A percentile compares a stretch with the other conserved stretches of the same genome.
These are phyloP conservation scores for Boletus eberwhitei DNA, from an alignment of 768 basidiomycete species.

Conservation along the genomic window DNA sequence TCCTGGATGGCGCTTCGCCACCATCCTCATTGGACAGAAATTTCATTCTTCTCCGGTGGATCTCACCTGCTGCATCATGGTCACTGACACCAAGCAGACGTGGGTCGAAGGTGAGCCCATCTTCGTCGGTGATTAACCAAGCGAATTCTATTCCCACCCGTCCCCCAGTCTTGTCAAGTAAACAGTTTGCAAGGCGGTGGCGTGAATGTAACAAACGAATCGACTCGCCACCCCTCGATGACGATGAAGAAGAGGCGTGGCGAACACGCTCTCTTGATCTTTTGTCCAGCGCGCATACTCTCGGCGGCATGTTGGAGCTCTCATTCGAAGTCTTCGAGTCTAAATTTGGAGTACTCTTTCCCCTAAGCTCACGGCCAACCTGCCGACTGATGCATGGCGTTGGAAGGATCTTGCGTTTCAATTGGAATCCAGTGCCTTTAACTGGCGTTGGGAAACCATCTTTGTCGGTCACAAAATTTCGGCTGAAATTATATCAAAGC, in stretches of 20 bases:
- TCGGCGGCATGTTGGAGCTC: slow-evolving; percentile 55
- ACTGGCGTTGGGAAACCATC: slow-evolving; percentile 79
- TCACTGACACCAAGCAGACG: slow-evolving; percentile 72
- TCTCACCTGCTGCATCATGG: slow-evolving; percentile 53
- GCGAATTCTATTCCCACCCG: slow-evolving; percentile 12
- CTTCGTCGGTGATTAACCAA: slow-evolving; percentile 22
- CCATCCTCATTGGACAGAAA: slow-evolving; percentile 46
- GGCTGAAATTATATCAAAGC: slow-evolving; percentile 72
- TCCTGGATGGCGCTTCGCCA: slow-evolving; percentile 4
- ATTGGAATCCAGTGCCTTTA: slow-evolving; percentile 56
- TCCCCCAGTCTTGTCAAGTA: slow-evolving; percentile 48
- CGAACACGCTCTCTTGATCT: slow-evolving; percentile 50
- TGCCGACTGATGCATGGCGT: slow-evolving; percentile 12
- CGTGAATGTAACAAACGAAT: slow-evolving; percentile 48
- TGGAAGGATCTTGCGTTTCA: slow-evolving; percentile 64
- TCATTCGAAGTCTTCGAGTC: slow-evolving; percentile 60
- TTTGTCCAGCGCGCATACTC: slow-evolving; percentile 56
- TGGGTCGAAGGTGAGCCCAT: slow-evolving; percentile 66
- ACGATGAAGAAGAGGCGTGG: slow-evolving; percentile 61
- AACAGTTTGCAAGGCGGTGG: slow-evolving; percentile 69
- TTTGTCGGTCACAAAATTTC: slow-evolving; percentile 60
- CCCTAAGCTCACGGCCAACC: slow-evolving; percentile 1
- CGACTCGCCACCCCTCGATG: slow-evolving; percentile 27
- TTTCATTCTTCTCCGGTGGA: slow-evolving; percentile 55
- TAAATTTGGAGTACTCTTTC: slow-evolving; percentile 49